These are phyloP conservation scores for Aureobasidium sp. DNA, from an alignment of 2,329 filamentous ascomycete genomes.

Conservation along the genomic window DNA sequence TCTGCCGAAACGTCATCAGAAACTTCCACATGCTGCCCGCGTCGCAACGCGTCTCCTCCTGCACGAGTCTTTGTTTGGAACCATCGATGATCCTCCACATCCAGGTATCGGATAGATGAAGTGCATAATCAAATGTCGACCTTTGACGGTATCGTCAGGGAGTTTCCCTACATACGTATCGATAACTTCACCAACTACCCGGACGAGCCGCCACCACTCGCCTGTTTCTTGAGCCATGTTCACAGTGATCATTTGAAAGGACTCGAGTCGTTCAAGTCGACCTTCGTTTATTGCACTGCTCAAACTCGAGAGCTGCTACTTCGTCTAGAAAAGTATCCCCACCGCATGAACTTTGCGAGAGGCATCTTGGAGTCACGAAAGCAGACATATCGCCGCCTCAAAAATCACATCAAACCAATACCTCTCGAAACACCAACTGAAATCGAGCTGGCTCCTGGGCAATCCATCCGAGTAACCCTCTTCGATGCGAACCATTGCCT, in stretches of 20 bases:
- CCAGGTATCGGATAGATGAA: not conserved
- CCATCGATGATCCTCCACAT: constrained; percentile 12
- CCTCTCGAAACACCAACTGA: constrained; percentile 72
- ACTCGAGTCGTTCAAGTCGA: constrained; percentile 66
- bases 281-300: constrained; percentile 85
- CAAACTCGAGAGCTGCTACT: constrained; percentile 75
- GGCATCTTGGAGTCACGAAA: constrained; percentile 69
- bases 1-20: not conserved
- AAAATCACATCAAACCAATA: constrained; percentile 67
- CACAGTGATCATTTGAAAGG: constrained; percentile 86
- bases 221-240: constrained; percentile 85
- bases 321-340: constrained; percentile 68
- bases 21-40: not conserved
- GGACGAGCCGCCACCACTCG: constrained; percentile 56
- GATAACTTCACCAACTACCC: constrained; percentile 68
- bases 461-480: constrained; percentile 70
- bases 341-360: constrained; percentile 72
- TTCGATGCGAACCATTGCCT: constrained; percentile 90
- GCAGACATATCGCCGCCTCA: constrained; percentile 70
- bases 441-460: constrained; percentile 65
- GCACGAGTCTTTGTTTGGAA: not conserved
- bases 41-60: not conserved
- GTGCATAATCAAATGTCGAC: constrained; percentile 58
- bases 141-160: constrained; percentile 62
- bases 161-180: constrained; percentile 76